Evolutionary conservation across 1,284 basidiomycete species (phyloP).

Genomic region (Wolfiporia cocos): DNA sequence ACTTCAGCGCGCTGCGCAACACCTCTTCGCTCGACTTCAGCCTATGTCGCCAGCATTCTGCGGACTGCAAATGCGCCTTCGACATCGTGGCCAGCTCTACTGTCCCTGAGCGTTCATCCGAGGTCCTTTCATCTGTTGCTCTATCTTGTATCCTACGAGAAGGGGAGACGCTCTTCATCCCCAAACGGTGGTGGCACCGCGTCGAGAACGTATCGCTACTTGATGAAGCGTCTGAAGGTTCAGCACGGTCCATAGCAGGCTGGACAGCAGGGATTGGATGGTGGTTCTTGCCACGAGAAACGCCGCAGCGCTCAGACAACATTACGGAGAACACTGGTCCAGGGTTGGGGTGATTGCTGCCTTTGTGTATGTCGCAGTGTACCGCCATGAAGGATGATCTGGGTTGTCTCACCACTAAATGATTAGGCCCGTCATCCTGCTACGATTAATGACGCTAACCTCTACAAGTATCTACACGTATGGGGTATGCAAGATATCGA

Average conservation of each 20-base stretch:
- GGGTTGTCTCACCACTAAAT: too few relatives aligned
- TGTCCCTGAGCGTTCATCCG: slow-evolving; percentile 2
- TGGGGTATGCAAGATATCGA: slow-evolving; percentile 3
- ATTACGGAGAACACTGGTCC: too few relatives aligned
- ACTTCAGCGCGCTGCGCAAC: slow-evolving; percentile 7
- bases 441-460: too few relatives aligned
- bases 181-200: slow-evolving; percentile 23
- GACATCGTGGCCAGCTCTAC: background rate
- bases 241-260: slow-evolving; percentile 5
- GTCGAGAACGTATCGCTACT: slow-evolving; percentile 20
- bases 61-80: too few relatives aligned
- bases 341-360: too few relatives aligned
- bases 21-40: slow-evolving; percentile 7
- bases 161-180: slow-evolving; percentile 22
- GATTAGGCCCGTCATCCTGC: too few relatives aligned
- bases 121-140: slow-evolving; percentile 10
- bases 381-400: too few relatives aligned
- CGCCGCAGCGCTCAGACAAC: too few relatives aligned
- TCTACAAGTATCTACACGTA: too few relatives aligned
- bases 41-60: background rate
- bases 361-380: too few relatives aligned
- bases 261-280: slow-evolving; percentile 23
- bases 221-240: background rate
- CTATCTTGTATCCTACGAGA: slow-evolving; percentile 19
- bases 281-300: slow-evolving; percentile 23